phyloP scores from a whole-genome alignment of 2,329 filamentous ascomycete species.

The Fusarium globosum region DNA sequence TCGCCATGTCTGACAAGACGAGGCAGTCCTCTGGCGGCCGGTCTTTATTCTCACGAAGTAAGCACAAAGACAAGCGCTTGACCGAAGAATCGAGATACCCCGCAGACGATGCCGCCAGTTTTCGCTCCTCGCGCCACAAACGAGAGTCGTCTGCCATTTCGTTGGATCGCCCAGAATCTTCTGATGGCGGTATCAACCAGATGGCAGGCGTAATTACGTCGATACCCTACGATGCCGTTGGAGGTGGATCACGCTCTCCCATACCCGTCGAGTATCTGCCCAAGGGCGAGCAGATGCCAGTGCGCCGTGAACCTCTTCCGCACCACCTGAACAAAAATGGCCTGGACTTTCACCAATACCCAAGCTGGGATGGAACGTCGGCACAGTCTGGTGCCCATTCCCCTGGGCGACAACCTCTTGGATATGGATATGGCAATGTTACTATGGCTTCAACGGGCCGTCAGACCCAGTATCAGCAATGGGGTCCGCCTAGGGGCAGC shows the following conservation, averaged over 20 bases:
- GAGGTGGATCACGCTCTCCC: slow-evolving; percentile 74
- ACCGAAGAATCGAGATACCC: slow-evolving; percentile 68
- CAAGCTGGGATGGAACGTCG: slow-evolving; percentile 71
- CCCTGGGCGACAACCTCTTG: slow-evolving; percentile 69
- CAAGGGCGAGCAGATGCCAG: slow-evolving; percentile 70
- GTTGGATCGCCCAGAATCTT: slow-evolving; percentile 73
- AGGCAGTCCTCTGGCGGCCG: slow-evolving; percentile 80
- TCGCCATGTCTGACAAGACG: slow-evolving; percentile 76
- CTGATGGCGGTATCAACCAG: slow-evolving; percentile 75
- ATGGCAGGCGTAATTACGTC: slow-evolving; percentile 86
- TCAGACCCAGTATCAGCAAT: slow-evolving; percentile 81
- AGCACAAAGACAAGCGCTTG: slow-evolving; percentile 77
- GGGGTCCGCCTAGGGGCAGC: slow-evolving; percentile 68
- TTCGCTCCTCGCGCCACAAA: slow-evolving; percentile 78
- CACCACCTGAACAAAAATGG: slow-evolving; percentile 85
- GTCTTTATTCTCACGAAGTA: slow-evolving; percentile 90
- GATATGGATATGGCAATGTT: slow-evolving; percentile 63
- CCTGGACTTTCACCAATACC: slow-evolving; percentile 90
- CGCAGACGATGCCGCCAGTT: slow-evolving; percentile 70
- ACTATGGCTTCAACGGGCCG: slow-evolving; percentile 79
- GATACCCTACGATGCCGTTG: slow-evolving; percentile 83
- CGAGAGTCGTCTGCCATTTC: slow-evolving; percentile 79
- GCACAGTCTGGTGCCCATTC: slow-evolving; percentile 64
- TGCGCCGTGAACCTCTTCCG: slow-evolving; percentile 78
- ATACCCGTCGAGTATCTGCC: slow-evolving; percentile 79